Conservation (phyloP, 2,329 filamentous ascomycete genomes). For the Aureobasidium sp. region DNA sequence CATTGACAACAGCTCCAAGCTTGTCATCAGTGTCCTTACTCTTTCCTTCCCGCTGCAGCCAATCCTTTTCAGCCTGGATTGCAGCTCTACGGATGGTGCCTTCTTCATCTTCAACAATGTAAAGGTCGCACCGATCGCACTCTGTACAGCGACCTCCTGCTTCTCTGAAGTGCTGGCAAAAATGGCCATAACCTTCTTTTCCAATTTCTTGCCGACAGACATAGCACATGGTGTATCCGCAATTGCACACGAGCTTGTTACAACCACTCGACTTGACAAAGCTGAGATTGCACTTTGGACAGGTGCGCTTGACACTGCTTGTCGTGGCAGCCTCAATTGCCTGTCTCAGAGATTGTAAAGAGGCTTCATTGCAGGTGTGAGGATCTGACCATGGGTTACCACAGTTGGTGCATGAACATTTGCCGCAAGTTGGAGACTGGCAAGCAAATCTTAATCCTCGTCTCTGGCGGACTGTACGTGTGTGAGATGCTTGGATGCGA, state of each 20-base stretch:
- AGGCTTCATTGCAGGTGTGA: constrained; percentile 83
- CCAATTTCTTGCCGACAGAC: constrained; percentile 65
- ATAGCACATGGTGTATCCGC: constrained; percentile 98
- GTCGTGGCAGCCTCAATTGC: constrained; percentile 91
- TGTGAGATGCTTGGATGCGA: constrained; percentile 53
- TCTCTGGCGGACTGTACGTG: constrained; percentile 60
- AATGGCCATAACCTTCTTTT: constrained; percentile 79
- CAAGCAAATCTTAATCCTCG: constrained; percentile 74
- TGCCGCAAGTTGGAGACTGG: constrained; percentile 58
- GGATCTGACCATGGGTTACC: constrained; percentile 77
- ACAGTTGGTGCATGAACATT: constrained; percentile 73
- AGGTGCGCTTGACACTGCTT: constrained; percentile 88
- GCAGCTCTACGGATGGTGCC: constrained; percentile 34
- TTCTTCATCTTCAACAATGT: constrained; percentile 43
- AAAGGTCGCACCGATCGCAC: constrained; percentile 56
- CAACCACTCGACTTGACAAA: constrained; percentile 93
- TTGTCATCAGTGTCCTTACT: constrained; percentile 16
- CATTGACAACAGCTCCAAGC: constrained; percentile 19
- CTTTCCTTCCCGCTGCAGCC: constrained; percentile 35
- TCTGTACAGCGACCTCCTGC: constrained; percentile 68
- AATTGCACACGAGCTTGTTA: constrained; percentile 94
- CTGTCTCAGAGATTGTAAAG: constrained; percentile 72
- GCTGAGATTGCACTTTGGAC: constrained; percentile 79
- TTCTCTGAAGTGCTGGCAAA: constrained; percentile 90
- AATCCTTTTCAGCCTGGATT: constrained; percentile 38